Percentiles rank a stretch among this genome's conserved stretches.
These are phyloP conservation scores for Ensete glaucum DNA, from an alignment of 176 grass and related monocot species.

Conservation along the genomic window DNA sequence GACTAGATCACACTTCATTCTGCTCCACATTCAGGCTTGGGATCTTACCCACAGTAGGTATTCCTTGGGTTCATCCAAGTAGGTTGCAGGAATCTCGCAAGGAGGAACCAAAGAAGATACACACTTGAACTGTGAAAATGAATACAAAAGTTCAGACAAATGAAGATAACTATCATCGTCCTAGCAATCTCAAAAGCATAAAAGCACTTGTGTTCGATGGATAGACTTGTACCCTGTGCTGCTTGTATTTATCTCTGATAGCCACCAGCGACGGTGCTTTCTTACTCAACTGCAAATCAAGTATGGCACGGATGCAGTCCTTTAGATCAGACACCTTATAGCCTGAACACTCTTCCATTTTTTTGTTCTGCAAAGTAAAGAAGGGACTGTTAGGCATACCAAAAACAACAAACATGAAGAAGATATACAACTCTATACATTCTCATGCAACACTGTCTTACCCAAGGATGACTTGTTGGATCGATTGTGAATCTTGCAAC, in stretches of 20 bases:
- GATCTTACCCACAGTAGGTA: neutral
- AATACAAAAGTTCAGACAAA: neutral
- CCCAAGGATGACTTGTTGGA: slow-evolving; percentile 63
- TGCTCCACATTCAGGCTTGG: neutral
- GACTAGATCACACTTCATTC: too few species aligned
- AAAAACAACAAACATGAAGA: neutral
- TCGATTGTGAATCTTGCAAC: slow-evolving; percentile 57
- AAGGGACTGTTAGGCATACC: slow-evolving; percentile 5
- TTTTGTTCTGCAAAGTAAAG: slow-evolving; percentile 35
- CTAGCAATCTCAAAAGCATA: neutral
- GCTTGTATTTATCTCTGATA: slow-evolving; percentile 83
- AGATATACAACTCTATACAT: slow-evolving; percentile 1
- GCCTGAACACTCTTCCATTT: slow-evolving; percentile 46
- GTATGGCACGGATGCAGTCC: slow-evolving; percentile 49
- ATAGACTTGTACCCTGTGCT: slow-evolving; percentile 46
- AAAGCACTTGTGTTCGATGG: neutral
- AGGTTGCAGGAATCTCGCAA: neutral
- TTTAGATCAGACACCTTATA: slow-evolving; percentile 71
- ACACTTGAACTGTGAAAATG: slow-evolving; percentile 7
- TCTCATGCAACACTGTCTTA: slow-evolving; percentile 25
- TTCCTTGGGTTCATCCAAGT: neutral
- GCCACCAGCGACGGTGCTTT: slow-evolving; percentile 36
- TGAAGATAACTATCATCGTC: too few species aligned
- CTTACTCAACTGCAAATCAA: slow-evolving; percentile 68
- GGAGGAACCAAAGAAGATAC: slow-evolving; percentile 17